Evolutionary conservation across 768 basidiomycete genomes (phyloP), one percentile per base, ranked within the genome.

Genomic region (Amanita pallidorosea): DNA sequence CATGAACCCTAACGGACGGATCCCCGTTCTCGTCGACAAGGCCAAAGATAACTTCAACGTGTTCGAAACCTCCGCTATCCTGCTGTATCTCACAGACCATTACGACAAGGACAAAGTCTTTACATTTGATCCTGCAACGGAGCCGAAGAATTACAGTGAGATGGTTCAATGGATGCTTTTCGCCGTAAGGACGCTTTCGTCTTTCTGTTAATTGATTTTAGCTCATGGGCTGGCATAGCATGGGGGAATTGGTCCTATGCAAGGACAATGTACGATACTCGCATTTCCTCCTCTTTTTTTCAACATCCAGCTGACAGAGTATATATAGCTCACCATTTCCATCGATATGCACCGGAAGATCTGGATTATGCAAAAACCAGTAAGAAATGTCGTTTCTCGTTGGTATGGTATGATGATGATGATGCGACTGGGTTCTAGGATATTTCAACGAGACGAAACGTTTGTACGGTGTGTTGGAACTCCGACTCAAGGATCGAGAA

Each of bases 121-220:
- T 58, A 75, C 68, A 57, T 90, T 85, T 65, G 73, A 83, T 56
- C 65, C 71, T 3, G 65, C 57, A 17, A 69, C 60, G 15, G 67
- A 77, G 3, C 73, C 79, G 4, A 71, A 85, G 41, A 71, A 81
- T 31, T 80, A 83, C 58, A 84, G 79, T 59, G 81, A 85, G 65
- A 73, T 79, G 68, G 59, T 88, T 20, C 88, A 89, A 60, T 94
- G 89, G 92, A 80, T 92, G 47, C 88, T 91, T 70, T 93, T 91
- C 56, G 76, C 81, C 12, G 83, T 83, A 13, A 12, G 43, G 47
- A 13, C 27, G 1, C 34, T 15, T 23, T 42, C 17, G 5, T 45
- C 6, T 11, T 18, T 23, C 25, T 13, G 22, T 7, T 38, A 18
- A 29, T 34, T 34, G 12, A 9, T 37, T 2, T 7, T 13, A 9